A percentile compares a stretch with the other conserved stretches of the same genome.
phyloP scores from a whole-genome alignment of 2,329 filamentous ascomycete genomes.

The Aspergillus piperis region DNA sequence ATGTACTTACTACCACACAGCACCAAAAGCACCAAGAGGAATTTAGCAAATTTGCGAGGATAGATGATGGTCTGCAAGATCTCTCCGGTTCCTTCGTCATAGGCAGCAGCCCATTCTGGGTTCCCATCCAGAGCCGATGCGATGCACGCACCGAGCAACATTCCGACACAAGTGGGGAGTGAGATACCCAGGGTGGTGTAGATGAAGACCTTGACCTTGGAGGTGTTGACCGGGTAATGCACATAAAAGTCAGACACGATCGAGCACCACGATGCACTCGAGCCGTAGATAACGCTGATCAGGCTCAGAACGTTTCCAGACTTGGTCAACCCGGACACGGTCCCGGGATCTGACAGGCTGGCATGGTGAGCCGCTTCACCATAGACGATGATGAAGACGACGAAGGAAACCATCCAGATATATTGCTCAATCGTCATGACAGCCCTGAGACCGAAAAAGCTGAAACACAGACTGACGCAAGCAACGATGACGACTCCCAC shows the following conservation, averaged over 20 bases:
- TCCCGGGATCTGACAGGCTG: slow-evolving; percentile 40
- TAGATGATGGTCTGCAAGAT: slow-evolving; percentile 50
- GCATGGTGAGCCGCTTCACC: slow-evolving; percentile 48
- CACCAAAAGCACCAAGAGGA: slow-evolving; percentile 41
- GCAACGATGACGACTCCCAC: slow-evolving; percentile 33
- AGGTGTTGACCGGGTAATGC: slow-evolving; percentile 51
- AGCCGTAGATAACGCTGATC: slow-evolving; percentile 52
- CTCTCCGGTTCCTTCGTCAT: slow-evolving; percentile 46
- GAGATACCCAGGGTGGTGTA: slow-evolving; percentile 52
- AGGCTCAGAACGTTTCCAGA: slow-evolving; percentile 47
- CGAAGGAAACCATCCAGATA: slow-evolving; percentile 34
- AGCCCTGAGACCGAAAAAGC: slow-evolving; percentile 29
- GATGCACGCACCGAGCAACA: slow-evolving; percentile 50
- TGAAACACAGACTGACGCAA: slow-evolving; percentile 28
- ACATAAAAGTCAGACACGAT: slow-evolving; percentile 50
- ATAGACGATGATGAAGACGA: slow-evolving; percentile 51
- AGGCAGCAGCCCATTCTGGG: slow-evolving; percentile 38
- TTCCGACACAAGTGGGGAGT: slow-evolving; percentile 53
- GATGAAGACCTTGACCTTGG: slow-evolving; percentile 50
- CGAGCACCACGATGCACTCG: slow-evolving; percentile 53
- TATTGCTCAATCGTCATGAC: slow-evolving; percentile 35
- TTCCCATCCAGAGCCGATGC: slow-evolving; percentile 47
- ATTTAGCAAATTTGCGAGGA: slow-evolving; percentile 51
- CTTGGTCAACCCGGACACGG: slow-evolving; percentile 39
- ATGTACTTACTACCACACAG: slow-evolving; percentile 30